phyloP scores from a whole-genome alignment of 805 yeast species.

The Cyberlindnera mycetangii region DNA sequence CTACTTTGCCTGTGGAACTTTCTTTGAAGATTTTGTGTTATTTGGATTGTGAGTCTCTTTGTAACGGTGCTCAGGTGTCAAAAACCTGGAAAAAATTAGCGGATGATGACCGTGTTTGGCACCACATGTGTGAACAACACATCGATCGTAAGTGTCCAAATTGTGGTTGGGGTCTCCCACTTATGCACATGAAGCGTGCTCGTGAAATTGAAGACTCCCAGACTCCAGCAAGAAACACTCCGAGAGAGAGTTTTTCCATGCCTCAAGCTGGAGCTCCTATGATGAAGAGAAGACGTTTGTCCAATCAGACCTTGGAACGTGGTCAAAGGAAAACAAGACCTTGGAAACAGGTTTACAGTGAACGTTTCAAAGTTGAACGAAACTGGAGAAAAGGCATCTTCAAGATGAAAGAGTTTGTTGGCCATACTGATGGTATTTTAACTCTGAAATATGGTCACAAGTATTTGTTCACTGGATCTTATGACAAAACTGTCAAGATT shows the following conservation, averaged over 20 bases:
- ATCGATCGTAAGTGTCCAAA: constrained; percentile 96
- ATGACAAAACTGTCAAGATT: constrained; percentile 85
- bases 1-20: constrained; percentile 81
- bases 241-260: neutral
- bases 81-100: constrained; percentile 85
- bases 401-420: constrained; percentile 59
- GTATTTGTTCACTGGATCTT: constrained; percentile 84
- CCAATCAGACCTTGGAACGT: constrained; percentile 23
- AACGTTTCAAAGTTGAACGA: constrained; percentile 84
- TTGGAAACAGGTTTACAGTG: constrained; percentile 94
- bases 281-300: constrained; percentile 27
- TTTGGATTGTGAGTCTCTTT: constrained; percentile 88
- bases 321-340: constrained; percentile 58
- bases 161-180: constrained; percentile 98
- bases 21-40: constrained; percentile 83
- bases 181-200: constrained; percentile 83
- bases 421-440: constrained; percentile 87
- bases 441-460: constrained; percentile 82
- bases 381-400: constrained; percentile 91
- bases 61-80: constrained; percentile 91
- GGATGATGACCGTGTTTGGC: constrained; percentile 97
- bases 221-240: constrained; percentile 3
- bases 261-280: neutral
- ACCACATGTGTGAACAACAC: constrained; percentile 97
- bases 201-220: constrained; percentile 39